Evolutionary conservation across 106 monocot genomes (phyloP).

Genomic region (Dioscorea dumetorum): DNA sequence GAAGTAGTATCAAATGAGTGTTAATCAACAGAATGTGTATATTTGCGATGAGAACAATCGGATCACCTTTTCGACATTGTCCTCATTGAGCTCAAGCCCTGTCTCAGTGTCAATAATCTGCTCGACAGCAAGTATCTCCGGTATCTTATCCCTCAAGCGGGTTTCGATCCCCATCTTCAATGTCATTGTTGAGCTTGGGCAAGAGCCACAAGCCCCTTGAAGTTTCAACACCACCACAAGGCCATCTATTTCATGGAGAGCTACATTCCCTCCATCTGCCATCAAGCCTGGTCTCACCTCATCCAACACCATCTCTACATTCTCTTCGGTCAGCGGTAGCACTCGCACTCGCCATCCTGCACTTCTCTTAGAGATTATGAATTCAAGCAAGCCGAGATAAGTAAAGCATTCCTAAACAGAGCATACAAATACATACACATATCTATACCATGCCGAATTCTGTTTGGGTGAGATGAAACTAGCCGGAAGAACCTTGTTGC

Average conservation of each 20-base stretch:
- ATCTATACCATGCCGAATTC: neutral
- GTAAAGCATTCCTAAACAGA: neutral
- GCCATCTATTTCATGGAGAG: conserved; percentile 89
- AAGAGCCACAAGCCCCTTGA: conserved; percentile 93
- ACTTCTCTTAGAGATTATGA: neutral
- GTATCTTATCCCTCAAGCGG: conserved; percentile 90
- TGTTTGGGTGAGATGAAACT: neutral
- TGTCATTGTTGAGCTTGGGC: conserved; percentile 94
- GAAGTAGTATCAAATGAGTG: too few species aligned
- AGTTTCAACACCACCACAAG: conserved; percentile 91
- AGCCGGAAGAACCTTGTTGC: neutral
- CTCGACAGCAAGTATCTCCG: conserved; percentile 76
- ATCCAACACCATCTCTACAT: conserved; percentile 84
- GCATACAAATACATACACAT: neutral
- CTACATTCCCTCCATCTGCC: conserved; percentile 97
- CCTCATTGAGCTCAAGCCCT: conserved; percentile 81
- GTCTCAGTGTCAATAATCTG: conserved; percentile 85
- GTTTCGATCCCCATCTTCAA: conserved; percentile 93
- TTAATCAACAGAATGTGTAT: too few species aligned
- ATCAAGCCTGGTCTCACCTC: conserved; percentile 88
- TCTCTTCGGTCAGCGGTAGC: conserved; percentile 92
- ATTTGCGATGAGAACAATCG: neutral
- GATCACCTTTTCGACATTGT: conserved; percentile 89
- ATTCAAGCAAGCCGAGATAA: neutral
- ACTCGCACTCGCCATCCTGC: conserved; percentile 29